phyloP scores from a whole-genome alignment of 2,329 filamentous ascomycete genomes.

The Biscogniauxia mediterranea region DNA sequence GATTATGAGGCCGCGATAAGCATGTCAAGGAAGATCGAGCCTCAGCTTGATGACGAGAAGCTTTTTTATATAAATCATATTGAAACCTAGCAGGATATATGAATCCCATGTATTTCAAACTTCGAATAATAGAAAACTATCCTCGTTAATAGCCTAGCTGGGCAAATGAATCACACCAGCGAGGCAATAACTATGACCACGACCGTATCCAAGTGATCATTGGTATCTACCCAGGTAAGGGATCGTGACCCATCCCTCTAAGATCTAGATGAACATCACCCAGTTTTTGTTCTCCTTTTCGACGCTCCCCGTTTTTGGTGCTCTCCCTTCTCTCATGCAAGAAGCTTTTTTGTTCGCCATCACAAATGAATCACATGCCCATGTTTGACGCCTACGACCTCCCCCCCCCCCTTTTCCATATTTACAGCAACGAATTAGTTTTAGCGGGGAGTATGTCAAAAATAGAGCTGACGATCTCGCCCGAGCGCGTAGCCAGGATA shows the following conservation, averaged over 20 bases:
- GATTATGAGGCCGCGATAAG: no score
- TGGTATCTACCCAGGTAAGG: not conserved
- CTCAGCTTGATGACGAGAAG: no score
- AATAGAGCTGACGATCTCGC: constrained; percentile 29
- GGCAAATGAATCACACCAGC: not conserved
- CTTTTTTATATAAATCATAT: not conserved
- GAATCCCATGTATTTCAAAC: not conserved
- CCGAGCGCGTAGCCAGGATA: constrained; percentile 27
- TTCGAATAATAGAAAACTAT: not conserved
- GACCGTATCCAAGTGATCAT: not conserved
- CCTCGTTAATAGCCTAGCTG: not conserved
- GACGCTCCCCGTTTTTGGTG: no score
- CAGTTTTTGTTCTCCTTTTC: not conserved
- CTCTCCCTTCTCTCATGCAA: not conserved
- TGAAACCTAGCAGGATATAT: not conserved
- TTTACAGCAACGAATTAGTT: not conserved
- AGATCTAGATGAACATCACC: not conserved
- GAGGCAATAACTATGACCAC: not conserved
- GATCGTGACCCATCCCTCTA: not conserved
- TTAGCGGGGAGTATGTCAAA: constrained; percentile 15
- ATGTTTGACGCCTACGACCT: not conserved
- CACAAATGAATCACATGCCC: not conserved
- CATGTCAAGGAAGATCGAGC: no score
- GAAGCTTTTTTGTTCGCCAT: not conserved
- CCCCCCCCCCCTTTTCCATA: not conserved